A percentile compares a stretch with the other conserved stretches of the same genome.
Conservation (phyloP, 73 alveolate genomes). For the Symbiodinium pilosum region DNA sequence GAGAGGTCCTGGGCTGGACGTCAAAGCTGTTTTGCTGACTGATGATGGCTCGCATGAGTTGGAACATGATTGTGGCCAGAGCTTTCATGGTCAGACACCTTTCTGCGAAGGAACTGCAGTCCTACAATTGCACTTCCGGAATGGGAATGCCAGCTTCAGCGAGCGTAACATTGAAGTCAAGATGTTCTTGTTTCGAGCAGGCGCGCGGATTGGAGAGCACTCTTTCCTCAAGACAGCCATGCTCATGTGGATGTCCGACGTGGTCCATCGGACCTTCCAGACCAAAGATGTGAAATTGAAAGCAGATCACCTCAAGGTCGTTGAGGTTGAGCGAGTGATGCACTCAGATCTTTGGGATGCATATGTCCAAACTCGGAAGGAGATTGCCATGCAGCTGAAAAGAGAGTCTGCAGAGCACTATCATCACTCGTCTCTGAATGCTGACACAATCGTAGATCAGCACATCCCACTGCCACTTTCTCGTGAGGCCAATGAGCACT, state of each 20-base stretch:
- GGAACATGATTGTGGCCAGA: slow-evolving; percentile 81
- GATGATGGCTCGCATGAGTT: slow-evolving; percentile 80
- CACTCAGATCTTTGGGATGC: slow-evolving; percentile 51
- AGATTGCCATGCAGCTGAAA: slow-evolving; percentile 34
- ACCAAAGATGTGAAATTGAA: slow-evolving; percentile 51
- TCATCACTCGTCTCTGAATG: slow-evolving; percentile 17
- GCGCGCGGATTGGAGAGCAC: slow-evolving; percentile 89
- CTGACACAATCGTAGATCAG: slow-evolving; percentile 23
- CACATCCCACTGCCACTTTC: slow-evolving; percentile 58
- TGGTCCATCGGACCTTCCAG: slow-evolving; percentile 34
- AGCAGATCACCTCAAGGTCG: slow-evolving; percentile 60
- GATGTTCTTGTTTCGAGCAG: slow-evolving; percentile 88
- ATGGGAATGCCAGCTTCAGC: slow-evolving; percentile 56
- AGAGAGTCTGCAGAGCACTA: slow-evolving; percentile 63
- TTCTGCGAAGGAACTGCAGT: slow-evolving; percentile 63
- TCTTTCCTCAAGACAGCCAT: slow-evolving; percentile 56
- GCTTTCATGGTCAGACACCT: slow-evolving; percentile 91
- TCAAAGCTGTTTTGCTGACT: slow-evolving; percentile 73
- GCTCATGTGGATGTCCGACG: slow-evolving; percentile 57
- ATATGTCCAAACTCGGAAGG: slow-evolving; percentile 50
- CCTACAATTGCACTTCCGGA: slow-evolving; percentile 79
- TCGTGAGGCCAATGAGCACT: slow-evolving; percentile 70
- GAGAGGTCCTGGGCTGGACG: slow-evolving; percentile 76
- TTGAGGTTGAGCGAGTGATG: slow-evolving; percentile 87
- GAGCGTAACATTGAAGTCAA: slow-evolving; percentile 72